These are phyloP conservation scores for Huiozyma naganishii DNA, from an alignment of 805 yeast species.

Conservation along the genomic window DNA sequence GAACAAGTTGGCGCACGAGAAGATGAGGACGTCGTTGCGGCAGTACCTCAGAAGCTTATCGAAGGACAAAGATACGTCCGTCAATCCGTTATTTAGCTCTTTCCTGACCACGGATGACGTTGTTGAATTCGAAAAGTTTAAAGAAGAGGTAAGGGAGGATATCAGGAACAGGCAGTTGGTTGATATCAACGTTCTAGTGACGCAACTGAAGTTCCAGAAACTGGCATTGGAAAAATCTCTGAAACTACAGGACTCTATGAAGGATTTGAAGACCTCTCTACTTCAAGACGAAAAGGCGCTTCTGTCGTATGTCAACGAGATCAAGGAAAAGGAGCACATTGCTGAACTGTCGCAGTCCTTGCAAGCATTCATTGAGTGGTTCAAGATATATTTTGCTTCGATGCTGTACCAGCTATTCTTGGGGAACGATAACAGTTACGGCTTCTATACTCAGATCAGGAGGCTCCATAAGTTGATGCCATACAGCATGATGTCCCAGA, in stretches of 20 bases:
- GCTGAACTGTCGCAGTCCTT: conserved; percentile 56
- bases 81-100: conserved; percentile 38
- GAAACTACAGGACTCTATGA: conserved; percentile 45
- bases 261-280: conserved; percentile 45
- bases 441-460: conserved; percentile 57
- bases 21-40: conserved; percentile 64
- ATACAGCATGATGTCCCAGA: conserved; percentile 63
- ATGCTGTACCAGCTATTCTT: conserved; percentile 71
- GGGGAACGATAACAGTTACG: conserved; percentile 73
- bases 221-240: conserved; percentile 50
- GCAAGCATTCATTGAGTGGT: conserved; percentile 66
- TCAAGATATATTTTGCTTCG: conserved; percentile 73
- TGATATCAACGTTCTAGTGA: conserved; percentile 50
- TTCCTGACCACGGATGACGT: conserved; percentile 37
- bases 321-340: conserved; percentile 44
- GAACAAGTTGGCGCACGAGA: conserved; percentile 51
- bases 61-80: conserved; percentile 44
- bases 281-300: conserved; percentile 45
- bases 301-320: conserved; percentile 49
- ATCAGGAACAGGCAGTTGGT: conserved; percentile 45
- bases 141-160: conserved; percentile 31
- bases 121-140: conserved; percentile 20
- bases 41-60: conserved; percentile 53
- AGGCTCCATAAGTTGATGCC: conserved; percentile 73
- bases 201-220: conserved; percentile 63